Base-by-base conservation (phyloP, 805 yeast species). In the Lipomyces oligophaga region DNA sequence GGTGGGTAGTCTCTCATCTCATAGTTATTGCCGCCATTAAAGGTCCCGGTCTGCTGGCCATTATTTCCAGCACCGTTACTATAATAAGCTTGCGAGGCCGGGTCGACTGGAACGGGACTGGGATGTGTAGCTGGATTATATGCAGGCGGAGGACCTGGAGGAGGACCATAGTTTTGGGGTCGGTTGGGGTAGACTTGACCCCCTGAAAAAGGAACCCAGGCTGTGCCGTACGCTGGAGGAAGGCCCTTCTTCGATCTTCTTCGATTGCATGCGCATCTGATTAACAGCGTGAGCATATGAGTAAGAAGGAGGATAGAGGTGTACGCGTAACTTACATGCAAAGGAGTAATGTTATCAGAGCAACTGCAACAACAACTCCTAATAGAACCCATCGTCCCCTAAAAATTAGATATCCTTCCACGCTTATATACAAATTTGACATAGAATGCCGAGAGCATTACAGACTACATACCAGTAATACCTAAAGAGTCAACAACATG, bases 321-420 rank as follows among this genome's bases (percentile, higher is more conserved):
- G 18, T 16, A n/a, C 15, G 10, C n/a, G 18, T 7, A 5, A 40
- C 53, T 7, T 49, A 49, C 53, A 49, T 24, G 25, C 41, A 41
- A 13, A 43, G n/a, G 49, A 46, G 45, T 16, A 41, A n/a, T 21
- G 15, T 15, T 13, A 49, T 13, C 5, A 45, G 10, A 10, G 24
- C 38, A 11, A 25, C 49, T 6, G 34, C 41, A n/a, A 49, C 5
- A 30, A 49, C 11, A 19, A 41, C 49, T 11, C 49, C 53, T 19
- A 49, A 28, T 5, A 49, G 40, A 2, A 49, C 49, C 53, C 53
- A 49, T 32, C 53, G 41, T 8, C 53, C 53, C 53, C 53, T 44
- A 16, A 16, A n/a, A 2, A 18, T 11, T 19, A 31, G 15, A 33
- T 20, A 3, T 19, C 13, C 7, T 5, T 5, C 18, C 13, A 24